Evolutionary conservation across 2,329 filamentous ascomycete species (phyloP).

Genomic region (Xylariaceae sp.): DNA sequence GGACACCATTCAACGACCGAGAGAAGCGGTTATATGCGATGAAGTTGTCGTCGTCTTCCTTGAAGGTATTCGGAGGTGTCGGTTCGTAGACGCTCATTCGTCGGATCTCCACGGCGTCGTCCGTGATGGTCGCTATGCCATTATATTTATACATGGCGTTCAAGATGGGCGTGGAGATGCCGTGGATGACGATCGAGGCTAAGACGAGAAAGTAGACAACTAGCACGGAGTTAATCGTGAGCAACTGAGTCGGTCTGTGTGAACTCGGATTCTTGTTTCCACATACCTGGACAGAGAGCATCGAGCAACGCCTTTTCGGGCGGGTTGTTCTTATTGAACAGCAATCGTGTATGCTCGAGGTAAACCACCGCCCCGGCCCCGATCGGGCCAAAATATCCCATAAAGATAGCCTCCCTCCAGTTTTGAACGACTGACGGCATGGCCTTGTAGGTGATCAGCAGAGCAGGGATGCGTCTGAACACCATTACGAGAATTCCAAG

Average conservation of each 20-base stretch:
- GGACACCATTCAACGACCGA: conserved; percentile 28
- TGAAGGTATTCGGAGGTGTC: conserved; percentile 38
- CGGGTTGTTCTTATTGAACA: conserved; percentile 31
- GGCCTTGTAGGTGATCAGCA: conserved; percentile 49
- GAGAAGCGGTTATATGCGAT: conserved; percentile 47
- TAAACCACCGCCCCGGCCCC: conserved; percentile 75
- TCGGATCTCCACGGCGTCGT: conserved; percentile 38
- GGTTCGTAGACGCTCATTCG: conserved; percentile 35
- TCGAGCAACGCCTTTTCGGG: conserved; percentile 32
- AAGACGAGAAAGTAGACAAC: conserved; percentile 40
- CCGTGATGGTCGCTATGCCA: conserved; percentile 39
- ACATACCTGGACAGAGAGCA: conserved; percentile 33
- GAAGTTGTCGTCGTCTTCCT: conserved; percentile 35
- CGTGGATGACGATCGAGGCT: conserved; percentile 42
- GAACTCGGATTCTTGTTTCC: background rate
- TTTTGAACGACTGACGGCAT: conserved; percentile 48
- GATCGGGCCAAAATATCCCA: conserved; percentile 70
- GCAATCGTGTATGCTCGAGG: conserved; percentile 45
- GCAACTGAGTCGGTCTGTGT: background rate
- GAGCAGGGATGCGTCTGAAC: conserved; percentile 53
- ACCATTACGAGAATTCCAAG: conserved; percentile 49
- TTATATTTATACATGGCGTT: conserved; percentile 36
- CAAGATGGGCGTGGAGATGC: conserved; percentile 43
- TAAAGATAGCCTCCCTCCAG: conserved; percentile 55
- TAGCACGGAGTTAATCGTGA: background rate